Conservation (phyloP, 2,329 filamentous ascomycete species). For the Diaporthe sp. region DNA sequence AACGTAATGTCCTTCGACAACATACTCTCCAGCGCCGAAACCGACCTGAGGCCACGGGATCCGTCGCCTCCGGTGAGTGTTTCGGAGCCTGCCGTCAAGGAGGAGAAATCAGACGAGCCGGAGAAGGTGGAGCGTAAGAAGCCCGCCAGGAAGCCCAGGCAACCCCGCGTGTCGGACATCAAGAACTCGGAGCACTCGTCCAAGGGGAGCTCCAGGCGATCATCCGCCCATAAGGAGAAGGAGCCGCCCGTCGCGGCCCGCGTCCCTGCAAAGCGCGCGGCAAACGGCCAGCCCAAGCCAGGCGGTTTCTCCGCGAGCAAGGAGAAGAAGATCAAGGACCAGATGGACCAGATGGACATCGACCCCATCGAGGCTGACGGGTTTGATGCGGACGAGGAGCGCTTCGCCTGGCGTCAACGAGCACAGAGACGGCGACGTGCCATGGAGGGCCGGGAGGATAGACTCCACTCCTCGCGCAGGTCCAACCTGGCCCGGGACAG, state of each 20-base stretch:
- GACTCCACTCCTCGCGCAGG: constrained; percentile 73
- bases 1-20: constrained; percentile 95
- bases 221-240: constrained; percentile 59
- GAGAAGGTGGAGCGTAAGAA: constrained; percentile 50
- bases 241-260: constrained; percentile 59
- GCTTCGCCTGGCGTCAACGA: constrained; percentile 65
- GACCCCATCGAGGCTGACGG: constrained; percentile 58
- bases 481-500: constrained; percentile 70
- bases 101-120: constrained; percentile 39
- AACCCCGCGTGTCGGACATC: constrained; percentile 64
- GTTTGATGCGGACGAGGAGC: constrained; percentile 58
- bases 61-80: constrained; percentile 24
- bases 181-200: constrained; percentile 60
- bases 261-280: constrained; percentile 68
- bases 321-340: constrained; percentile 76
- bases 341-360: constrained; percentile 64
- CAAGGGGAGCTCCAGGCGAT: constrained; percentile 62
- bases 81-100: constrained; percentile 35
- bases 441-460: constrained; percentile 71
- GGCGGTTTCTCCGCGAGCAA: constrained; percentile 66
- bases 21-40: constrained; percentile 86
- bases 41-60: constrained; percentile 66
- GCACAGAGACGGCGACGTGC: constrained; percentile 77
- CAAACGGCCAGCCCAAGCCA: constrained; percentile 68
- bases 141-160: constrained; percentile 57